Conservation (phyloP, 352 stramenopile genomes). For the Globisporangium canariense region DNA sequence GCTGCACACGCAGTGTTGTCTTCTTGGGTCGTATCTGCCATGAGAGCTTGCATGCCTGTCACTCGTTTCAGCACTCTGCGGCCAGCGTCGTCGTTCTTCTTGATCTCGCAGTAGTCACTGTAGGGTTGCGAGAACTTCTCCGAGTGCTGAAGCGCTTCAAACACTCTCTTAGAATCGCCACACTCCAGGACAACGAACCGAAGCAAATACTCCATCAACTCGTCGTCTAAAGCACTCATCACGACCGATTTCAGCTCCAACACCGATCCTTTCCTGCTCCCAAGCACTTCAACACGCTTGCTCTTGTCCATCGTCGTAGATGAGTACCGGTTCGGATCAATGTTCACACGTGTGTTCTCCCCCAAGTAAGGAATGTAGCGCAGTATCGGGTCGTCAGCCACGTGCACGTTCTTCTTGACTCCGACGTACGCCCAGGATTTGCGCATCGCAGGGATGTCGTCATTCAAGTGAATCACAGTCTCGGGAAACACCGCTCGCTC, state of each 20-base stretch:
- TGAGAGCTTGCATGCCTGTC: slow-evolving; percentile 23
- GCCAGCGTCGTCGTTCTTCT: slow-evolving; percentile 29
- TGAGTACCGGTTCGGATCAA: slow-evolving; percentile 60
- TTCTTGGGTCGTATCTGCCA: slow-evolving; percentile 4
- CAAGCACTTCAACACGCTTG: slow-evolving; percentile 37
- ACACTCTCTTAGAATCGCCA: slow-evolving; percentile 42
- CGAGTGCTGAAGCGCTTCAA: slow-evolving; percentile 32
- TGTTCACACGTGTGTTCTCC: slow-evolving; percentile 50
- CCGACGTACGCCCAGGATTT: slow-evolving; percentile 65
- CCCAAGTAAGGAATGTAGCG: slow-evolving; percentile 89
- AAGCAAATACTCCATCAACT: slow-evolving; percentile 59
- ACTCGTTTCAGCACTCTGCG: slow-evolving; percentile 23
- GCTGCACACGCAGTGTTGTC: background rate
- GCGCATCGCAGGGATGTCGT: slow-evolving; percentile 43
- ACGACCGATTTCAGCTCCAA: slow-evolving; percentile 33
- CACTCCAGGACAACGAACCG: slow-evolving; percentile 47
- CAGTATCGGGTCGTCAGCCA: slow-evolving; percentile 83
- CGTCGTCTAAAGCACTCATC: slow-evolving; percentile 42
- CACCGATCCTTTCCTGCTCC: slow-evolving; percentile 20
- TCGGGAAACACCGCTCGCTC: slow-evolving; percentile 34
- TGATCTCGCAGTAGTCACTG: slow-evolving; percentile 46
- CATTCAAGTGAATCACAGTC: slow-evolving; percentile 44
- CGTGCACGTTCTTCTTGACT: slow-evolving; percentile 66
- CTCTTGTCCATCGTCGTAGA: slow-evolving; percentile 62
- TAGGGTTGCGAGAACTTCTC: slow-evolving; percentile 32